Evolutionary conservation across 306 rosid species (phyloP), one percentile per base, ranked within the genome.

Genomic region (Gleditsia sinensis): DNA sequence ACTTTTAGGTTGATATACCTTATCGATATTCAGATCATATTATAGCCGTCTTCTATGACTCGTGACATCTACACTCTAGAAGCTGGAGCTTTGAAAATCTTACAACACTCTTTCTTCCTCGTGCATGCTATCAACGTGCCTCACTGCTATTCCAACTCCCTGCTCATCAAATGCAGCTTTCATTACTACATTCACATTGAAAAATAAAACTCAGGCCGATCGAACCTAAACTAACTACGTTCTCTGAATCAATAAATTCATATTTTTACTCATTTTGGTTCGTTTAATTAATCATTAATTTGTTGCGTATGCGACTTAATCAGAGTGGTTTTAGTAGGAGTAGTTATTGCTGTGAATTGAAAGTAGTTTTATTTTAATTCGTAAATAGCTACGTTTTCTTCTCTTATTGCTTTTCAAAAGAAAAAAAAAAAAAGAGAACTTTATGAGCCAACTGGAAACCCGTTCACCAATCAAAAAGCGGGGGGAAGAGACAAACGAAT

Each of bases 11-110:
- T 25, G 60, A 28, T 56, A n/a, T n/a, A n/a, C n/a, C n/a, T n/a
- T n/a, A n/a, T n/a, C n/a, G n/a, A n/a, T n/a, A n/a, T n/a, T n/a
- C n/a, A n/a, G n/a, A n/a, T n/a, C n/a, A n/a, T n/a, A n/a, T n/a
- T n/a, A 20, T 56, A 27, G 65, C 65, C 65, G 65, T 58, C n/a
- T 58, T 58, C 23, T 58, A 28, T 30, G 63, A 57, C 63, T 57
- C 34, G 6, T 27, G n/a, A 32, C 37, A 45, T 45, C 1, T 45
- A 5, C 50, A 12, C 20, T 7, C 12, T 16, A 45, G 19, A 55
- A 19, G 3, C 17, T 25, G 4, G 9, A 25, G 3, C 19, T 55
- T 27, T 39, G 45, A 39, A 39, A 39, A 39, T 10, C 45, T 9
- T 39, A n/a, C n/a, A n/a, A n/a, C n/a, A n/a, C n/a, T n/a, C n/a